Percentiles rank a stretch among this genome's conserved stretches.
phyloP scores from a whole-genome alignment of 495 filamentous ascomycete species.

The Ascodesmis nigricans region DNA sequence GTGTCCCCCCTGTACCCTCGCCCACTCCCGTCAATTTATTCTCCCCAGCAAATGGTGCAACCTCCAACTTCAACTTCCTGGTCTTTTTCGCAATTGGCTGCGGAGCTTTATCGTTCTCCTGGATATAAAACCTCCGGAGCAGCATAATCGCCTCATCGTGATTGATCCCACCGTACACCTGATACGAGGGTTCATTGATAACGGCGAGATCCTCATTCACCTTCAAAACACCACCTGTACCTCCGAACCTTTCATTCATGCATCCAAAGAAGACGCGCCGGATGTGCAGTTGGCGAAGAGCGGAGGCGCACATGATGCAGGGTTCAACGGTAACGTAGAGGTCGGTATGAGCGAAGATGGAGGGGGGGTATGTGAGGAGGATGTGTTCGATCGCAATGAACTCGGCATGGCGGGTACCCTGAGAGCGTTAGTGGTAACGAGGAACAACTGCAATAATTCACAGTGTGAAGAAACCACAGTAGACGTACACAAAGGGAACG shows the following conservation, averaged over 20 bases:
- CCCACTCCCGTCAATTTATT: too few relatives aligned
- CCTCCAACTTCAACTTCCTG: slow-evolving; percentile 31
- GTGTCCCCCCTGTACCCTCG: too few relatives aligned
- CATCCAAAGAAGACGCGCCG: slow-evolving; percentile 82
- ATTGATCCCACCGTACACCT: slow-evolving; percentile 61
- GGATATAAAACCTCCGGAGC: slow-evolving; percentile 80
- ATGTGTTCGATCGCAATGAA: slow-evolving; percentile 59
- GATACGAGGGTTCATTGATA: slow-evolving; percentile 33
- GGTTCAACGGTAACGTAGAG: slow-evolving; percentile 96
- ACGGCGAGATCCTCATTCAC: slow-evolving; percentile 50
- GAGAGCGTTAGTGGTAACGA: slow-evolving; percentile 2
- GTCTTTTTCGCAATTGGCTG: slow-evolving; percentile 25
- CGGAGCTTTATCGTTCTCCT: slow-evolving; percentile 60
- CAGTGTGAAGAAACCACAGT: neutral
- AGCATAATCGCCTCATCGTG: slow-evolving; percentile 76
- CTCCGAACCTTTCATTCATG: slow-evolving; percentile 85
- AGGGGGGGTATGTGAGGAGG: slow-evolving; percentile 32
- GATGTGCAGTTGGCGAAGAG: slow-evolving; percentile 63
- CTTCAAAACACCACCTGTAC: slow-evolving; percentile 72
- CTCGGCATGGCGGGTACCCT: slow-evolving; percentile 88
- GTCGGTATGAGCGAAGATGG: slow-evolving; percentile 44
- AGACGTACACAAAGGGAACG: slow-evolving; percentile 39
- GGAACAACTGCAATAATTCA: neutral
- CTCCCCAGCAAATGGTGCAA: slow-evolving; percentile 21
- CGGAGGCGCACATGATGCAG: slow-evolving; percentile 94